Conservation (phyloP, 805 yeast species). For the Vanderwaltozyma verrucispora region DNA sequence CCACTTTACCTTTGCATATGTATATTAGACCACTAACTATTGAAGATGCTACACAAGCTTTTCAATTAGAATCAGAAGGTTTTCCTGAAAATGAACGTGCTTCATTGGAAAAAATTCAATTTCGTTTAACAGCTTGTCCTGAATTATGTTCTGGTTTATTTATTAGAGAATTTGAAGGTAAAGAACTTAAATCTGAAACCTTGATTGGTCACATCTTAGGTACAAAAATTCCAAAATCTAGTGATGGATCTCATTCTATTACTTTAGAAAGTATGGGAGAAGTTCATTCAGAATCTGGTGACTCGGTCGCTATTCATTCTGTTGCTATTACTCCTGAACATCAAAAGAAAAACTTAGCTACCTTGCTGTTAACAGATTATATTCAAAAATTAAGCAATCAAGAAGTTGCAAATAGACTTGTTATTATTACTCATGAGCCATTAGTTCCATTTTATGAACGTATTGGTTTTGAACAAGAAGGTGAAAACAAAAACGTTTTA, state of each 20-base stretch:
- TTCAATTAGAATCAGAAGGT: slow-evolving; percentile 52
- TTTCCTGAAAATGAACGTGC: slow-evolving; percentile 67
- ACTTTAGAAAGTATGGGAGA: slow-evolving; percentile 24
- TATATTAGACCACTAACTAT: slow-evolving; percentile 68
- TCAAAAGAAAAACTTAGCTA: slow-evolving; percentile 75
- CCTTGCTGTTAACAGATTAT: slow-evolving; percentile 77
- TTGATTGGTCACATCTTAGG: slow-evolving; percentile 75
- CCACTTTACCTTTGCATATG: slow-evolving; percentile 46
- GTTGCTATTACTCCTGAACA: slow-evolving; percentile 67
- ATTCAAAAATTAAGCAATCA: slow-evolving; percentile 83
- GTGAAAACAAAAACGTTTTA: slow-evolving; percentile 33
- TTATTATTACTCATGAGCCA: slow-evolving; percentile 59
- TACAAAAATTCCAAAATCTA: slow-evolving; percentile 43
- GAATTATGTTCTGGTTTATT: slow-evolving; percentile 87
- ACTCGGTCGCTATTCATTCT: slow-evolving; percentile 72
- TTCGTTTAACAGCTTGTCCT: slow-evolving; percentile 74
- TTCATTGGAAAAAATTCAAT: slow-evolving; percentile 47
- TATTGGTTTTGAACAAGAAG: slow-evolving; percentile 67
- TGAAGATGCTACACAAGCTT: slow-evolving; percentile 58
- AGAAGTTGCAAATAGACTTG: slow-evolving; percentile 69
- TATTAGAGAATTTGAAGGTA: slow-evolving; percentile 47
- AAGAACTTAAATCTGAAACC: slow-evolving; percentile 38
- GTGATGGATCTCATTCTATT: slow-evolving; percentile 8
- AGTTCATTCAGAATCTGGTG: slow-evolving; percentile 66
- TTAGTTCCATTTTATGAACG: slow-evolving; percentile 70